Evolutionary conservation across 352 stramenopile genomes (phyloP).

Genomic region (Globisporangium yorkense): DNA sequence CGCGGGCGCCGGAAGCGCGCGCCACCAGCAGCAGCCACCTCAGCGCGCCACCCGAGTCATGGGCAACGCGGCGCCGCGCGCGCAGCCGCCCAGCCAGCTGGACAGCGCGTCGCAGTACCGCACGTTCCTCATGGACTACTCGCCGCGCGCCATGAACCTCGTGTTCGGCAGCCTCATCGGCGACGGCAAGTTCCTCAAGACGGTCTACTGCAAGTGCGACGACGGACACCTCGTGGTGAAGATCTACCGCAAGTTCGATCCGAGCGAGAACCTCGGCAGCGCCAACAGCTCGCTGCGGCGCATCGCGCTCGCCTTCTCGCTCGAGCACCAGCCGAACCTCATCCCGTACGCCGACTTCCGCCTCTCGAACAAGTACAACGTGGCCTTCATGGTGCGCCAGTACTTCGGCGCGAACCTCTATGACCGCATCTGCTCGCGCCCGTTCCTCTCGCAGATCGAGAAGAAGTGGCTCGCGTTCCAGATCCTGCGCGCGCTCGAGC

Average conservation of each 20-base stretch:
- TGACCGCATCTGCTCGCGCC: constrained; percentile 94
- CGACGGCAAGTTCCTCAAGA: constrained; percentile 89
- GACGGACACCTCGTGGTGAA: constrained; percentile 84
- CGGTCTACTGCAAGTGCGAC: constrained; percentile 83
- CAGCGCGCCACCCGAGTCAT: constrained; percentile 20
- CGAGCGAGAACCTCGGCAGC: constrained; percentile 53
- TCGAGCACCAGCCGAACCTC: constrained; percentile 76
- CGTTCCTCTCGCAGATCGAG: constrained; percentile 94
- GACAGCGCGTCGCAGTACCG: constrained; percentile 85
- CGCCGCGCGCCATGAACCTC: constrained; percentile 76
- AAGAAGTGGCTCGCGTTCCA: constrained; percentile 98
- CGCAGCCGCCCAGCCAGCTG: constrained; percentile 65
- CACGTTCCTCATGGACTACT: constrained; percentile 87
- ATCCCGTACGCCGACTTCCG: constrained; percentile 81
- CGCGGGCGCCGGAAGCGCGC: too few relatives aligned
- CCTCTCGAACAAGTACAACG: constrained; percentile 72
- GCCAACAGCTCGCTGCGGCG: constrained; percentile 51
- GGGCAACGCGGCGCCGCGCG: constrained; percentile 79
- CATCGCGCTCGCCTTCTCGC: constrained; percentile 45
- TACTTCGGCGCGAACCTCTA: constrained; percentile 95
- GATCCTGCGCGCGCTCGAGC: constrained; percentile 91
- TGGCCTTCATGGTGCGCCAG: constrained; percentile 93
- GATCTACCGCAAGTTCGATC: constrained; percentile 85
- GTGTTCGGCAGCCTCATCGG: constrained; percentile 83
- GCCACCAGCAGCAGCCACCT: too few relatives aligned